Evolutionary conservation across 768 basidiomycete species (phyloP).

Genomic region (Astraeus odoratus): DNA sequence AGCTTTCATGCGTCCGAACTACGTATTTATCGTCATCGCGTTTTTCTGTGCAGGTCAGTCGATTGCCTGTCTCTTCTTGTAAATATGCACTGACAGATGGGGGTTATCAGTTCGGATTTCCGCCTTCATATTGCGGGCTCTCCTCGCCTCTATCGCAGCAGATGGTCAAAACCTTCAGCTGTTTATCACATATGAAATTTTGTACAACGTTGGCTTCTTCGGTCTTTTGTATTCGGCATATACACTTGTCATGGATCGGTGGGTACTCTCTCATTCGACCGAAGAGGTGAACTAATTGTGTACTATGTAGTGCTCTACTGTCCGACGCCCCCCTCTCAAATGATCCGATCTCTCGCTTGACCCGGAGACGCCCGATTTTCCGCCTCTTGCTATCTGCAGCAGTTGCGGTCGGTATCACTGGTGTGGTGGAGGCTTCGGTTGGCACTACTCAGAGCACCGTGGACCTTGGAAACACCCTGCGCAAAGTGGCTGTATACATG

Average conservation of each 20-base stretch:
- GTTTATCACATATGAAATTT: conserved; percentile 23
- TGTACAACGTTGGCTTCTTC: conserved; percentile 32
- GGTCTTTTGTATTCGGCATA: conserved; percentile 29
- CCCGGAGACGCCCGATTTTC: conserved; percentile 17
- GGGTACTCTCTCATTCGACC: background rate
- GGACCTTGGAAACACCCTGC: conserved; percentile 14
- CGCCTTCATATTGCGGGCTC: conserved; percentile 25
- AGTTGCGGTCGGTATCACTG: conserved; percentile 21
- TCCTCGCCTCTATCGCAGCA: conserved; percentile 18
- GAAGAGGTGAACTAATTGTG: background rate
- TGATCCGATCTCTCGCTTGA: conserved; percentile 16
- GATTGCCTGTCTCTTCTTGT: background rate
- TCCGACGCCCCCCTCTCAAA: conserved; percentile 20
- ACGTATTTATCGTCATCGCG: conserved; percentile 21
- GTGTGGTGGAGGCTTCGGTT: conserved; percentile 13
- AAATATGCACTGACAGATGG: background rate
- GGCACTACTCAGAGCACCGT: conserved; percentile 6
- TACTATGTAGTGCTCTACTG: conserved; percentile 11
- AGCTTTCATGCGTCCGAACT: conserved; percentile 19
- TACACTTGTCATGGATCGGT: conserved; percentile 28
- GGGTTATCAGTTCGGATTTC: conserved; percentile 20
- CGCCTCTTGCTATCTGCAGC: conserved; percentile 19
- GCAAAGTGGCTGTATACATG: conserved; percentile 19
- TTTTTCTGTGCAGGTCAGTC: conserved; percentile 24
- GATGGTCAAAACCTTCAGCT: conserved; percentile 17